phyloP scores from a whole-genome alignment of 768 basidiomycete species.

The Amanita inopinata region DNA sequence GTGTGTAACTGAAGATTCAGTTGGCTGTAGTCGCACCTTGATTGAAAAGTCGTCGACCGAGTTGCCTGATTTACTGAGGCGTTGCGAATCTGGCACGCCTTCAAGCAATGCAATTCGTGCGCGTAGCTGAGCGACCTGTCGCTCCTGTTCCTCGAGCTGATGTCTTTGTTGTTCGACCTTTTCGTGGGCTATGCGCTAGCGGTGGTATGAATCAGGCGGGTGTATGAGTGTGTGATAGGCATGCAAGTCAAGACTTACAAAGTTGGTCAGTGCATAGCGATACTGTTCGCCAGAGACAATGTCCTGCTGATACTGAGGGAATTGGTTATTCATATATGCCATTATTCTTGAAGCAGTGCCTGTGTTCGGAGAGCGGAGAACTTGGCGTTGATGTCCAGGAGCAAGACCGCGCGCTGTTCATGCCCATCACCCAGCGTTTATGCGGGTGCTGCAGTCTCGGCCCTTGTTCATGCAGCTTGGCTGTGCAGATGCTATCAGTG shows the following conservation, averaged over 20 bases:
- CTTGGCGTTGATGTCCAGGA: background rate
- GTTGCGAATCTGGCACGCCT: conserved; percentile 40
- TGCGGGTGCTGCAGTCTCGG: too few relatives aligned
- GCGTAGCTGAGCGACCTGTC: conserved; percentile 66
- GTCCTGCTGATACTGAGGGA: conserved; percentile 22
- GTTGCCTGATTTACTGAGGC: conserved; percentile 39
- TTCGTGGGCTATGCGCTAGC: conserved; percentile 76
- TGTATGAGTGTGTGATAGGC: too few relatives aligned
- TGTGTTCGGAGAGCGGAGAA: too few relatives aligned
- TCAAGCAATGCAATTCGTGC: conserved; percentile 67
- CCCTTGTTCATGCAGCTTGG: too few relatives aligned
- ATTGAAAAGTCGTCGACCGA: conserved; percentile 86
- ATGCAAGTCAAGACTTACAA: conserved; percentile 35
- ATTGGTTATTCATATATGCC: conserved; percentile 7
- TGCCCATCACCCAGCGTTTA: too few relatives aligned
- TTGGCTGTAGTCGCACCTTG: too few relatives aligned
- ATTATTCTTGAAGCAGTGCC: background rate
- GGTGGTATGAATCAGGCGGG: background rate
- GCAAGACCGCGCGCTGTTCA: too few relatives aligned
- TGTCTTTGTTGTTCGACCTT: conserved; percentile 75
- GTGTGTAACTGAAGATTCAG: too few relatives aligned
- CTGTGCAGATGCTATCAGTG: too few relatives aligned
- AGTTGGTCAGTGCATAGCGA: conserved; percentile 77
- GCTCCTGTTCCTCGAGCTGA: conserved; percentile 78
- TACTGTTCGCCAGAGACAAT: conserved; percentile 57